Evolutionary conservation across 139 green algal species (phyloP), one percentile per base, ranked within the genome.

Genomic region (Chlorella sp.): DNA sequence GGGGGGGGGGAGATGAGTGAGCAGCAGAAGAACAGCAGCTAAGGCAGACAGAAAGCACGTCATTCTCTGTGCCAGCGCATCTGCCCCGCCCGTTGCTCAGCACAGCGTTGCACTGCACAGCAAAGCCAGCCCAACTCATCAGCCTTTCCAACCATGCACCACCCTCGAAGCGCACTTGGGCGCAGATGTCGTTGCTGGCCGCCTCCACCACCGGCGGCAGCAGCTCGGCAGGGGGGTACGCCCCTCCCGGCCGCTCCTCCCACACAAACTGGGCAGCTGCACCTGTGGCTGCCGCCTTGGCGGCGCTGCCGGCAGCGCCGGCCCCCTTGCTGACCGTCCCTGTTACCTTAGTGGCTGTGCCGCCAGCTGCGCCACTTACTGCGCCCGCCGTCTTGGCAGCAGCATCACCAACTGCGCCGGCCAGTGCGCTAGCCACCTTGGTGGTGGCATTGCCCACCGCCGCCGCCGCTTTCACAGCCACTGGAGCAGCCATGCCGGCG

Each of bases 161-260:
- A n/a, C n/a, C n/a, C n/a, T 11, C 7, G 7, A 11, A 7, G 15
- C 65, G 51, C 41, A 65, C 78, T 63, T 83, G 63, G 12, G 78
- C 78, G 39, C 78, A 83, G 9, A 9, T 74, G 78, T 83, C 78
- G 41, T 30, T 83, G 78, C 78, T 83, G 63, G 39, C n/a, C 0
- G 28, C 13, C 15, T 44, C 39, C 0, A 83, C 78, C 20, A 28
- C 63, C 20, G 78, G 78, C 36, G 56, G 36, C 12, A 34, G n/a
- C 60, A 57, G 57, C 76, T 78, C 70, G 17, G 70, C 70, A 36
- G 39, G 12, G 25, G n/a, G 25, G 26, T 57, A 47, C 39, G 25
- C 11, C 26, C 39, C 32, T 62, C 25, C 60, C 2, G 30, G 65
- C 15, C 30, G n/a, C 65, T 72, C 65, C 30, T 38, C 30, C 65